Evolutionary conservation across 2,329 filamentous ascomycete species (phyloP), one percentile per base, ranked within the genome.

Genomic region (Cordyceps farinosa): DNA sequence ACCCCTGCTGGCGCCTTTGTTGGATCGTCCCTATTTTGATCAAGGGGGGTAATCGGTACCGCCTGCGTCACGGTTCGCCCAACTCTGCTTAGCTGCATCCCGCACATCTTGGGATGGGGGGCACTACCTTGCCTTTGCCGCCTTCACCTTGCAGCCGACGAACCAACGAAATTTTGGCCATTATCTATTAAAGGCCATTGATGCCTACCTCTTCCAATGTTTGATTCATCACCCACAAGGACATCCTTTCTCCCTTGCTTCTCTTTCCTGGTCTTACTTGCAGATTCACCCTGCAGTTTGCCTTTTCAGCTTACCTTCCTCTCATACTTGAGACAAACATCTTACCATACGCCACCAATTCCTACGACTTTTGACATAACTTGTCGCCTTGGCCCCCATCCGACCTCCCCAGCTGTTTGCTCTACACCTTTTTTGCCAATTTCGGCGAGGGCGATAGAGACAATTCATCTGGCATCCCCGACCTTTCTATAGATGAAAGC

Each of bases 101-200:
- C 47, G 36, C 45, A 36, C 48, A 54, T 61, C 59, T 54, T 38
- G 50, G 32, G 50, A 61, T 54, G 50, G 47, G 30, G 9, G 11
- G n/a, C n/a, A 7, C 30, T 15, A 11, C 36, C 22, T 22, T 36
- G 50, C 48, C 50, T 30, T 61, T 45, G 50, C 57, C 57, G 57
- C 48, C 57, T 53, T 44, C 30, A 61, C 38, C 57, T 52, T 44
- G 57, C n/a, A 44, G 45, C 10, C 34, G n/a, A 54, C 45, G 38
- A 54, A 61, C 50, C 50, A 61, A 54, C 59, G 9, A n/a, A 5
- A 47, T 30, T 27, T 29, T 34, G 34, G 22, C 48, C 6, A 61
- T 8, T 8, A 4, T 42, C 47, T 61, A 61, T 61, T 53, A 61
- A 61, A 61, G 57, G 36, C 38, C 6, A 53, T 61, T 36, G 47